Conservation (phyloP, 1,284 basidiomycete species). For the Leccinum solheimii region DNA sequence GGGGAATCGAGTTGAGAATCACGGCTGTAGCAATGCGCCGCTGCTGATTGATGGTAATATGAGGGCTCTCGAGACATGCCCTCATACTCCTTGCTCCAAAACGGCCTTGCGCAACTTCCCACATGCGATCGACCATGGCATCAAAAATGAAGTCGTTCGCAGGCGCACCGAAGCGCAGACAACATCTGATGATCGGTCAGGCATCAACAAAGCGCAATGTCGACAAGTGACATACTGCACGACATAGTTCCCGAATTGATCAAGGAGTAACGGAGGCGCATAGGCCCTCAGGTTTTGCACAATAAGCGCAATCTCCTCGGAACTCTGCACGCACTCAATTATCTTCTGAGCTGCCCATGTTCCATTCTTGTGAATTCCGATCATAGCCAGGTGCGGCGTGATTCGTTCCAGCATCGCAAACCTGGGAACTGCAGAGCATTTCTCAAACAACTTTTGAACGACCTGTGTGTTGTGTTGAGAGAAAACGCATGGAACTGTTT, state of each 20-base stretch:
- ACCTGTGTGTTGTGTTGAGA: slow-evolving; percentile 47
- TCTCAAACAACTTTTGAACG: slow-evolving; percentile 97
- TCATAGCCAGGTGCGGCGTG: slow-evolving; percentile 92
- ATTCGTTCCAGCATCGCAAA: slow-evolving; percentile 93
- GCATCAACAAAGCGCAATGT: neutral
- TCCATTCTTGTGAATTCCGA: slow-evolving; percentile 99
- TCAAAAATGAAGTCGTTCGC: slow-evolving; percentile 96
- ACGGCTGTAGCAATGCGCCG: slow-evolving; percentile 94
- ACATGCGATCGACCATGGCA: slow-evolving; percentile 96
- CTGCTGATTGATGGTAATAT: slow-evolving; percentile 84
- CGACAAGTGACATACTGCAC: slow-evolving; percentile 68
- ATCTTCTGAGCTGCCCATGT: slow-evolving; percentile 99
- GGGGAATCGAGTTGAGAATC: slow-evolving; percentile 95
- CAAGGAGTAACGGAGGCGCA: slow-evolving; percentile 90
- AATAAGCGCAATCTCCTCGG: slow-evolving; percentile 86
- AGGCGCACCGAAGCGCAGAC: slow-evolving; percentile 88
- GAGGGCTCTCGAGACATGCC: slow-evolving; percentile 90
- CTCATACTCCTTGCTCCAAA: slow-evolving; percentile 98
- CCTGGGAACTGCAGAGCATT: slow-evolving; percentile 75
- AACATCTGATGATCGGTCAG: slow-evolving; percentile 57
- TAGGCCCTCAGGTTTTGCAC: slow-evolving; percentile 88
- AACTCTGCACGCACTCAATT: slow-evolving; percentile 91
- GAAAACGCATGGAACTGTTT: slow-evolving; percentile 5
- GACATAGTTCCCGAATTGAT: slow-evolving; percentile 98
- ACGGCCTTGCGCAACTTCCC: slow-evolving; percentile 95